Evolutionary conservation across 257 asterid species (phyloP).

Genomic region (Ajuga chamaepitys): DNA sequence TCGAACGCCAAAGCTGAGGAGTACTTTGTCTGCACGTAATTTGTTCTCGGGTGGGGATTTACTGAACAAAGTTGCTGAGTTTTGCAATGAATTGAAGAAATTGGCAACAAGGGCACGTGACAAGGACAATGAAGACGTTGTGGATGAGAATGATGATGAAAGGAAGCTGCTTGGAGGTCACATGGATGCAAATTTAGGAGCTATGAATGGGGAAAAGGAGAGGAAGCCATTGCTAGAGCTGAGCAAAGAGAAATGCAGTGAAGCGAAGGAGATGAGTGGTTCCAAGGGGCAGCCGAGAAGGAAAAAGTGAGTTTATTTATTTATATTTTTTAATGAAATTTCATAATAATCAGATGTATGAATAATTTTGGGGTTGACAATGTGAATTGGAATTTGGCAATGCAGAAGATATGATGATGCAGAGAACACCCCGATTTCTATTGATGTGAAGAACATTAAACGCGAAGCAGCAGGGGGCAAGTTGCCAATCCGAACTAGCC

Average conservation of each 20-base stretch:
- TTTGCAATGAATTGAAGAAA: slow-evolving; percentile 81
- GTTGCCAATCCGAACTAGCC: slow-evolving; percentile 63
- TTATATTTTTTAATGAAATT: background rate
- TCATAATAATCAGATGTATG: background rate
- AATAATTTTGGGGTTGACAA: background rate
- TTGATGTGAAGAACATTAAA: slow-evolving; percentile 50
- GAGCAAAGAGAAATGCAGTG: slow-evolving; percentile 39
- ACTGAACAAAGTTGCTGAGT: slow-evolving; percentile 69
- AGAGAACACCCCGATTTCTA: slow-evolving; percentile 67
- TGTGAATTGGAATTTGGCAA: slow-evolving; percentile 3
- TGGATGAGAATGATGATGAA: slow-evolving; percentile 10
- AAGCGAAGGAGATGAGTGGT: slow-evolving; percentile 27
- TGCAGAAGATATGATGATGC: slow-evolving; percentile 65
- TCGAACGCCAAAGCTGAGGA: slow-evolving; percentile 55
- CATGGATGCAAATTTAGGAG: slow-evolving; percentile 3
- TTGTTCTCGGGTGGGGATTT: slow-evolving; percentile 84
- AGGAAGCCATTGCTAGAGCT: slow-evolving; percentile 62
- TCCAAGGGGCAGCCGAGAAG: slow-evolving; percentile 50
- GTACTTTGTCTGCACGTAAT: slow-evolving; percentile 77
- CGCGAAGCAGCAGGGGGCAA: slow-evolving; percentile 24
- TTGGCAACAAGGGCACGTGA: slow-evolving; percentile 56
- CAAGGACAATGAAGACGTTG: slow-evolving; percentile 19
- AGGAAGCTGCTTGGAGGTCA: slow-evolving; percentile 9
- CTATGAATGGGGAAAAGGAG: slow-evolving; percentile 44
- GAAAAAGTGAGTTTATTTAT: slow-evolving; percentile 44